These are phyloP conservation scores for Geotrichum cucujoidarum DNA, from an alignment of 1,139 yeast species.

Conservation along the genomic window DNA sequence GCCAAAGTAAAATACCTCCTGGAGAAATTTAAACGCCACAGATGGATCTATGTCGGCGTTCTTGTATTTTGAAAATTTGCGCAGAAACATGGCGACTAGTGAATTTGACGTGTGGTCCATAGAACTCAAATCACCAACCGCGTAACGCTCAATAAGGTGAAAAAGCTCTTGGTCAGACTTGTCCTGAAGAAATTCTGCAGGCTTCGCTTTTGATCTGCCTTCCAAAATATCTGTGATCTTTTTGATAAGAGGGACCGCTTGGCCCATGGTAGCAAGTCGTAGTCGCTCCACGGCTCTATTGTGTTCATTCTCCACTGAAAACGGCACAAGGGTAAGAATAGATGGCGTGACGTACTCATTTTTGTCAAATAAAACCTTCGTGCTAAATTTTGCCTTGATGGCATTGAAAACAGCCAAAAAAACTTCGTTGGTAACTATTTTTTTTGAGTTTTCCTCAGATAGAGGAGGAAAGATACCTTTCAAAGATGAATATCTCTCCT, in stretches of 20 bases:
- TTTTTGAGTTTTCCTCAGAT: constrained; percentile 3
- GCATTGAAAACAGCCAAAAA: constrained; percentile 21
- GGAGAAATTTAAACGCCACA: constrained; percentile 22
- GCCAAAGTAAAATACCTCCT: constrained; percentile 19
- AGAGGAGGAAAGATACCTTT: constrained; percentile 22
- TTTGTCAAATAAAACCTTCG: constrained; percentile 15
- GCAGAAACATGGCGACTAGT: constrained; percentile 24
- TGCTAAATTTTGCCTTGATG: constrained; percentile 16
- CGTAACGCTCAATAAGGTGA: constrained; percentile 24
- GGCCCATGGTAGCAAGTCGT: constrained; percentile 4
- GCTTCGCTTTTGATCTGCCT: not conserved
- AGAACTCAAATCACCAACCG: constrained; percentile 26
- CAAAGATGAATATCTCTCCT: constrained; percentile 6
- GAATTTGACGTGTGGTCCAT: constrained; percentile 26
- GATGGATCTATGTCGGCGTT: constrained; percentile 16
- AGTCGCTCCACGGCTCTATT: constrained; percentile 15
- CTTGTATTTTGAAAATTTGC: constrained; percentile 13
- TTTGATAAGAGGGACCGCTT: constrained; percentile 1
- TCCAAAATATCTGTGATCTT: not conserved
- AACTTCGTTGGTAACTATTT: constrained; percentile 11
- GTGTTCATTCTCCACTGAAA: constrained; percentile 18
- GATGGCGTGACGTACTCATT: constrained; percentile 14
- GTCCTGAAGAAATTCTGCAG: not conserved
- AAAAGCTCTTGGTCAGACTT: constrained; percentile 17
- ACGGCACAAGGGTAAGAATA: constrained; percentile 15